phyloP scores from a whole-genome alignment of 2,329 filamentous ascomycete species.

The Calonectria montana region DNA sequence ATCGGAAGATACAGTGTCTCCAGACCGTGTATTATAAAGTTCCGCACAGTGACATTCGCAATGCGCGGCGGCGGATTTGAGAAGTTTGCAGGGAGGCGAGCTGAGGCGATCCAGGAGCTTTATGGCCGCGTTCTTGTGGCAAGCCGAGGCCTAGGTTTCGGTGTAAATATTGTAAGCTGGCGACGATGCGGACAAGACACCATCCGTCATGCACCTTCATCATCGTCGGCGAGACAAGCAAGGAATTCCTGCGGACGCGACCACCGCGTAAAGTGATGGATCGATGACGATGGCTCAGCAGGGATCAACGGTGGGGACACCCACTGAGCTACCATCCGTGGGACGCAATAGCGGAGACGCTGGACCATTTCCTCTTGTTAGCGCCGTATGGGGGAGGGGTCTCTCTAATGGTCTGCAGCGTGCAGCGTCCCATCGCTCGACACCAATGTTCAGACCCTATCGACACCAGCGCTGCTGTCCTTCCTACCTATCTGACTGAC shows the following conservation, averaged over 20 bases:
- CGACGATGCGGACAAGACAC: background rate
- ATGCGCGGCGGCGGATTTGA: background rate
- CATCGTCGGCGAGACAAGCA: background rate
- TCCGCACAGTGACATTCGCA: constrained; percentile 1
- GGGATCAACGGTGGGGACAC: constrained; percentile 19
- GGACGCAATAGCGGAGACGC: constrained; percentile 18
- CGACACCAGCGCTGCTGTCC: background rate
- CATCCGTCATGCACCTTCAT: background rate
- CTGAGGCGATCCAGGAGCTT: background rate
- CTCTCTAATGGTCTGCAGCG: constrained; percentile 8
- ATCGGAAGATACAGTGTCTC: constrained; percentile 22
- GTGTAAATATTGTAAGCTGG: background rate
- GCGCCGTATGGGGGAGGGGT: constrained; percentile 14
- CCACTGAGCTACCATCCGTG: background rate
- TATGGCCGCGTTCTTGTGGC: background rate
- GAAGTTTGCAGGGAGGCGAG: background rate
- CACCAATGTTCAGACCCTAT: background rate
- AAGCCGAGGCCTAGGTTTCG: background rate
- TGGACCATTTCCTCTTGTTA: constrained; percentile 3
- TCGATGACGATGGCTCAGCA: constrained; percentile 27
- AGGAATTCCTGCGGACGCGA: constrained; percentile 8
- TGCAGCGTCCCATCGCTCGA: background rate
- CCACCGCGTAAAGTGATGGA: constrained; percentile 26
- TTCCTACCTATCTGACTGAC: background rate
- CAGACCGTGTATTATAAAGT: background rate